Base-by-base conservation (phyloP, 108 stramenopile genomes). In the Cyclotella cryptica region DNA sequence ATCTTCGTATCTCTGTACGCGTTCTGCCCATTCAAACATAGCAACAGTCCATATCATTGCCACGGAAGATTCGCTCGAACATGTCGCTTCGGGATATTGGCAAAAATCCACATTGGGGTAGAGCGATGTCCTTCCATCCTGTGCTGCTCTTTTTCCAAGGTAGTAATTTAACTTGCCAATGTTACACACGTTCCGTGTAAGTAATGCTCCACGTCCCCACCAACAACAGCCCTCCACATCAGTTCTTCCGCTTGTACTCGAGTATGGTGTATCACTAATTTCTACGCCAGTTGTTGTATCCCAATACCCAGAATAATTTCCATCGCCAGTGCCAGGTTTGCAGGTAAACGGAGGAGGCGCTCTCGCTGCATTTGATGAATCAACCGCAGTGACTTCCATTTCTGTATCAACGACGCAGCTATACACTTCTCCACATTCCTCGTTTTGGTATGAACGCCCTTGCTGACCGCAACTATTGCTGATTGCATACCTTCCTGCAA, bases 391-490 rank as follows among this genome's bases (percentile, higher is more conserved):
- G 9, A 79, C 73, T 42, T 77, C 42, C 81, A 85, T 85, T 28
- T n/a, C 24, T 27, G 72, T 52, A 47, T 79, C 77, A n/a, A 85
- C 81, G n/a, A 40, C 27, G 59, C 85, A 85, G 2, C 62, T 59
- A 40, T 73, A 79, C 27, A 62, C 47, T 22, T 69, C 68, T 35
- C 68, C 75, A 28, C 85, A 86, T 26, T 40, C 69, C 46, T 86
- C 78, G 75, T 83, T 60, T 58, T 83, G 77, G 64, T 83, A 83
- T 13, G 77, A 79, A 57, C 69, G 39, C 1, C 73, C 72, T 42
- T 80, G 61, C 39, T 86, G 85, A 26, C 85, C 85, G 54, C 85
- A 86, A 39, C 71, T 30, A 41, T 86, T 86, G 45, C 78, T 76
- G 18, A 86, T 73, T 0, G 85, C 74, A 69, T 83, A 70, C 29